A percentile compares a stretch with the other conserved stretches of the same genome.
phyloP scores from a whole-genome alignment of 805 yeast genomes.

The Yarrowia divulgata region DNA sequence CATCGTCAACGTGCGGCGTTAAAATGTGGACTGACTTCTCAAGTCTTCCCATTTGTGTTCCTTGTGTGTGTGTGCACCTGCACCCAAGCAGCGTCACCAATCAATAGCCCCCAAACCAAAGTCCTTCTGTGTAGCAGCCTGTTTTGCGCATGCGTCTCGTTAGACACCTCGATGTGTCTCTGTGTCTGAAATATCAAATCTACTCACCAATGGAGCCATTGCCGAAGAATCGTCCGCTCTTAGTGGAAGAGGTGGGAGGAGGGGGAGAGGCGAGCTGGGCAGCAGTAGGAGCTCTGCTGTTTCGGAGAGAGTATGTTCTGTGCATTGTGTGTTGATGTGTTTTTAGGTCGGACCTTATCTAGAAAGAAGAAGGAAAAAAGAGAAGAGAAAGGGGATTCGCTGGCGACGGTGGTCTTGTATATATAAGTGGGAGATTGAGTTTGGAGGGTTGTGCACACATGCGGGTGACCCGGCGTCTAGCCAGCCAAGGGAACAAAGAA shows the following conservation, averaged over 20 bases:
- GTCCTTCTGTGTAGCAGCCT: not conserved
- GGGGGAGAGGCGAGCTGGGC: slow-evolving; percentile 92
- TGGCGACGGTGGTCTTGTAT: slow-evolving; percentile 33
- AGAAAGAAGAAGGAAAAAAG: slow-evolving; percentile 10
- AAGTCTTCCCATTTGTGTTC: not conserved
- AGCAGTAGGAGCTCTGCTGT: slow-evolving; percentile 96
- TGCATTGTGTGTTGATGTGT: slow-evolving; percentile 65
- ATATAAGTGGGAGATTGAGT: slow-evolving; percentile 39
- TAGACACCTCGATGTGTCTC: not conserved
- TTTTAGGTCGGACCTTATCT: slow-evolving; percentile 18
- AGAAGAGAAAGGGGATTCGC: slow-evolving; percentile 18
- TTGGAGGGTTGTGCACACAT: slow-evolving; percentile 37
- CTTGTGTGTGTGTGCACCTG: not conserved
- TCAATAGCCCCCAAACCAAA: too few relatives aligned
- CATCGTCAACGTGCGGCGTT: not conserved
- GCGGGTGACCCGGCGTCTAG: slow-evolving; percentile 40
- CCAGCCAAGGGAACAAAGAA: slow-evolving; percentile 37
- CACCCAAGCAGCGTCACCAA: too few relatives aligned
- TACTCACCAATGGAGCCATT: slow-evolving; percentile 58
- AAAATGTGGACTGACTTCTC: not conserved
- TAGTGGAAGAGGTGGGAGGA: slow-evolving; percentile 93
- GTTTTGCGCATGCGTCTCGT: not conserved
- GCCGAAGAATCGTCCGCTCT: slow-evolving; percentile 85
- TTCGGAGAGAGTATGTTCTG: slow-evolving; percentile 97
- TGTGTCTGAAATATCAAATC: not conserved